Evolutionary conservation across 805 yeast species (phyloP), one percentile per base, ranked within the genome.

Genomic region (Saturnispora bothae): DNA sequence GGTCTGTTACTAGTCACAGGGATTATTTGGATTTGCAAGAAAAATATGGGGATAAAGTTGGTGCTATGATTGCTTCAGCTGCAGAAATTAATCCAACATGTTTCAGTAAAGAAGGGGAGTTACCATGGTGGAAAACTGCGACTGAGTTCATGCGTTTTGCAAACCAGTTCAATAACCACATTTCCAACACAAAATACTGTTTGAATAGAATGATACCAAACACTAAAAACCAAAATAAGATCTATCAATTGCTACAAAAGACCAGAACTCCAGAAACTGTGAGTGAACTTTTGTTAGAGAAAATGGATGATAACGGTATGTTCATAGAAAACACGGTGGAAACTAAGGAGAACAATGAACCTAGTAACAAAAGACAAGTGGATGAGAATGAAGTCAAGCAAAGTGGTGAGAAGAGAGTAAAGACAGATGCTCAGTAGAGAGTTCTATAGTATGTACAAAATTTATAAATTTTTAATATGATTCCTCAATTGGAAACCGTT

Each of bases 11-110:
- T 34, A 64, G 72, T 35, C 63, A 76, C 31, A 43, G 50, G 4
- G 92, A 88, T 39, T 73, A 69, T 43, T 43, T 48, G 6, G 60
- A 62, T 19, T 51, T 88, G 30, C 78, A 73, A 49, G 47, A 58
- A 8, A 54, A 59, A n/a, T 71, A 69, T 47, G 73, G 78, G 1
- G 67, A 68, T 2, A 71, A 72, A 36, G 60, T 80, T n/a, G 95
- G 97, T 4, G 88, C 84, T 5, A 89, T 92, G 98, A 76, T 88
- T 50, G 98, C 96, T 1, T 80, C 84, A 23, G 75, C 76, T 22
- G 97, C 96, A 0, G 97, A 92, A 59, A 53, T 69, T 5, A 88
- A 92, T 53, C 92, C 95, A 6, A 68, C 94, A 1, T 78, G 83
- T 28, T 92, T 92, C 55, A 56, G 57, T 22, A 51, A 54, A 6